Base-by-base conservation (phyloP, 495 filamentous ascomycete genomes). In the Lentithecium fluviatile region DNA sequence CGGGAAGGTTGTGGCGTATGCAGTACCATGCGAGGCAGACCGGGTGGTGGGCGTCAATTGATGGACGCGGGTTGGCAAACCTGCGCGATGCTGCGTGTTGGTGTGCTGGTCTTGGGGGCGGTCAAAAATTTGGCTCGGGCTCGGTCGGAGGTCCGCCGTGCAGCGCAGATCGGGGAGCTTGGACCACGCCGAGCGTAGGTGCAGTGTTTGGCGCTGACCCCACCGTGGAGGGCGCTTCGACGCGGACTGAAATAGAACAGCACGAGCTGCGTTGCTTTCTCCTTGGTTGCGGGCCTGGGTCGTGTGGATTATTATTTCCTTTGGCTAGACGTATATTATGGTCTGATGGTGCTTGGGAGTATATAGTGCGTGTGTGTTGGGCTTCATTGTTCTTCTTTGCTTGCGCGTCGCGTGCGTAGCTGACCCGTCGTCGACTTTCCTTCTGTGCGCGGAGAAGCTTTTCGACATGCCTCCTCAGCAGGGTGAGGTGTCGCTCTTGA, bases 401-500 rank as follows among this genome's bases (percentile, higher is more conserved):
- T n/a, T n/a, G n/a, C n/a, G n/a, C n/a, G n/a, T n/a, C n/a, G n/a
- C n/a, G n/a, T n/a, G n/a, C n/a, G n/a, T n/a, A n/a, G 12, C 24
- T n/a, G 1, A 40, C 2, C 4, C 36, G 11, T 23, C 42, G 23
- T n/a, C n/a, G n/a, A n/a, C n/a, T n/a, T n/a, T n/a, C n/a, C n/a
- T 32, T 47, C 26, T n/a, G 15, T 48, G 21, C 6, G 15, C 42
- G 20, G 32, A 15, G 8, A 25, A 32, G 12, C 15, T 23, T 25
- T 15, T 19, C 12, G 25, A 21, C 56, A 96, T 96, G 91, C 88
- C 91, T 71, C 83, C 80, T 62, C 79, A 82, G 64, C 82, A 84
- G 43, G 89, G 88, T 65, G 91, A 95, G 76, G 88, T 91, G 69
- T 81, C 85, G 56, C 76, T 90, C 56, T 79, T 88, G 66, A 92